These are phyloP conservation scores for Cadophora sp. DNA, from an alignment of 2,329 filamentous ascomycete species.

Conservation along the genomic window DNA sequence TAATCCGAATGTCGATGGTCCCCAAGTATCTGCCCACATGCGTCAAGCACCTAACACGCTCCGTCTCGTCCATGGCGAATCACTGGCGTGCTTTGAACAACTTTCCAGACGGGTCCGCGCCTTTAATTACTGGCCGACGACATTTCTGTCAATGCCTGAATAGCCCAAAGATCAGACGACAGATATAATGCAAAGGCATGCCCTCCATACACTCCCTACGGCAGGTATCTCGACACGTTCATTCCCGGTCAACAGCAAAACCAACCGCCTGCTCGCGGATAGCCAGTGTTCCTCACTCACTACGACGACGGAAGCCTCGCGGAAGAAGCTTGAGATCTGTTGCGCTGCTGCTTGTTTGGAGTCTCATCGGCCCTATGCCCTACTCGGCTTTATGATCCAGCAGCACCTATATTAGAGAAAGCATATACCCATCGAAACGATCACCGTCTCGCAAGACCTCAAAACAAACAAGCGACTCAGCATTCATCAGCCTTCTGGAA, in stretches of 20 bases:
- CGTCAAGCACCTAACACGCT: slow-evolving; percentile 47
- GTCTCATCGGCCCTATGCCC: slow-evolving; percentile 40
- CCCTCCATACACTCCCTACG: slow-evolving; percentile 34
- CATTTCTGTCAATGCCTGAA: slow-evolving; percentile 42
- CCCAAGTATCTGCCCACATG: slow-evolving; percentile 36
- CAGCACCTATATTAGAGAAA: slow-evolving; percentile 42
- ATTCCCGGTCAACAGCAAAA: slow-evolving; percentile 26
- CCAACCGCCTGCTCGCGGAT: slow-evolving; percentile 38
- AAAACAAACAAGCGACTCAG: slow-evolving; percentile 42
- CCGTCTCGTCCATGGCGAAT: slow-evolving; percentile 57
- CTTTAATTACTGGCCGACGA: slow-evolving; percentile 42
- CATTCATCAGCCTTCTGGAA: slow-evolving; percentile 40
- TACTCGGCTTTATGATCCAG: slow-evolving; percentile 39
- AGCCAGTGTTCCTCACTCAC: slow-evolving; percentile 38
- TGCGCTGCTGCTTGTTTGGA: slow-evolving; percentile 35
- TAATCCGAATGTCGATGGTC: slow-evolving; percentile 36
- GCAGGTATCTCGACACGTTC: slow-evolving; percentile 33
- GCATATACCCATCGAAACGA: slow-evolving; percentile 21
- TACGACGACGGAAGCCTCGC: slow-evolving; percentile 19
- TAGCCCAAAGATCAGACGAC: slow-evolving; percentile 43
- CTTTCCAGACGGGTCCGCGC: slow-evolving; percentile 48
- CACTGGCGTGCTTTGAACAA: slow-evolving; percentile 55
- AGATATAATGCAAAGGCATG: slow-evolving; percentile 45
- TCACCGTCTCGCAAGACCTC: slow-evolving; percentile 25
- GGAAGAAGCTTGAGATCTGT: slow-evolving; percentile 37